phyloP scores from a whole-genome alignment of 768 basidiomycete genomes.

The Pleurotus eryngii region DNA sequence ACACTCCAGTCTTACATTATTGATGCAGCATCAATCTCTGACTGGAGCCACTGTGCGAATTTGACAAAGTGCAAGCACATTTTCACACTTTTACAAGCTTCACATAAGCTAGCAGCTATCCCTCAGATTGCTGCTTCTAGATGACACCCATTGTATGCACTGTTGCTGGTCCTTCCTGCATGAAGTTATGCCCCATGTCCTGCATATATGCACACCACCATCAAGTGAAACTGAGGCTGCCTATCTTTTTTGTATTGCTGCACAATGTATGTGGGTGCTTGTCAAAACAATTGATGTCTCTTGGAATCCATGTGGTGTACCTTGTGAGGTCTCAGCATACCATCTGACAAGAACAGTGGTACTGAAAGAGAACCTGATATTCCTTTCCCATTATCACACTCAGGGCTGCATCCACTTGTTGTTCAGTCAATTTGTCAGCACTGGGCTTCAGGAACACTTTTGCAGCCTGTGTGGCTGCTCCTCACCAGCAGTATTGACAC shows the following conservation, averaged over 20 bases:
- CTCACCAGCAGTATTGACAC: conserved; percentile 17
- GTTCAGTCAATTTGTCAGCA: neutral
- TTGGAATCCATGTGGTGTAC: neutral
- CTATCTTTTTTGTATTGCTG: neutral
- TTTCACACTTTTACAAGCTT: too few species aligned
- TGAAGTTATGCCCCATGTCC: neutral
- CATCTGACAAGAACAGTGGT: neutral
- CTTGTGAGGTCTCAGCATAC: neutral
- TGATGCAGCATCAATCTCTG: too few species aligned
- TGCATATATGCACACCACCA: neutral
- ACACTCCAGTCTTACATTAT: too few species aligned
- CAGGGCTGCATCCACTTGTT: neutral
- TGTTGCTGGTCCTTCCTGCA: neutral
- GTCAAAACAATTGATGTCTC: neutral
- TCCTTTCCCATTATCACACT: neutral
- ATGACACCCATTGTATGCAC: neutral
- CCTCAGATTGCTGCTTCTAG: too few species aligned
- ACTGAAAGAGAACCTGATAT: neutral
- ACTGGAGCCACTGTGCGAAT: too few species aligned
- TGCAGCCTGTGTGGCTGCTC: neutral
- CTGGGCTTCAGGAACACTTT: neutral
- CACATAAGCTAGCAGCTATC: too few species aligned
- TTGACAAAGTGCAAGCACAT: too few species aligned
- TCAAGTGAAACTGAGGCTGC: neutral
- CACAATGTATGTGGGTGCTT: neutral